Conservation (phyloP, 352 stramenopile species). For the Pythium phragmitis region DNA sequence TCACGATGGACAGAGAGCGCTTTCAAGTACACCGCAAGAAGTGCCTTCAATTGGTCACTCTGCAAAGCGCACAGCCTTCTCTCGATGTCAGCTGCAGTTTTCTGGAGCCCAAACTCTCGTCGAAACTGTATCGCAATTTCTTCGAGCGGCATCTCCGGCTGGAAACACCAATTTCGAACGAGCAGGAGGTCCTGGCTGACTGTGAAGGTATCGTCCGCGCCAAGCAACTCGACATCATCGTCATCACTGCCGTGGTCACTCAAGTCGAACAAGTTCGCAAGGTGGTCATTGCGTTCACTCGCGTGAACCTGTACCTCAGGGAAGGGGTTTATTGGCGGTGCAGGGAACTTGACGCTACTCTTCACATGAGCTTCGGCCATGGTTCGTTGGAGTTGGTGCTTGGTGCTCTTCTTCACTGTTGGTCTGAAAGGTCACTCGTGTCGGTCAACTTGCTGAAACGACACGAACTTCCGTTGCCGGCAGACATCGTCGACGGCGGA, state of each 20-base stretch:
- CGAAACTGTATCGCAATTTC: conserved; percentile 46
- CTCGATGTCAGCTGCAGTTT: conserved; percentile 38
- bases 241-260: conserved; percentile 28
- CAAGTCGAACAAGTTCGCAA: conserved; percentile 5
- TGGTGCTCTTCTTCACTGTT: background rate
- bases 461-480: background rate
- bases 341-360: background rate
- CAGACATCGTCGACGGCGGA: background rate
- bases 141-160: conserved; percentile 37
- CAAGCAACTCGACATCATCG: conserved; percentile 42
- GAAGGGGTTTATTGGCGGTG: conserved; percentile 21
- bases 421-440: background rate
- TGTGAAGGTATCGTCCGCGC: conserved; percentile 39
- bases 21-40: conserved; percentile 59
- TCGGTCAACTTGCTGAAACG: background rate
- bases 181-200: conserved; percentile 62
- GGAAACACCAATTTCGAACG: conserved; percentile 58
- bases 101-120: conserved; percentile 39
- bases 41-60: conserved; percentile 31
- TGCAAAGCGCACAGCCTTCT: conserved; percentile 41
- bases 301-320: conserved; percentile 24
- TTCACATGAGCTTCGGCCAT: background rate
- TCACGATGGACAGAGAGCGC: conserved; percentile 40
- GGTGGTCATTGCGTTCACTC: background rate
- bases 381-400: background rate